phyloP scores from a whole-genome alignment of 2,329 filamentous ascomycete species.

The Geosmithia flava region DNA sequence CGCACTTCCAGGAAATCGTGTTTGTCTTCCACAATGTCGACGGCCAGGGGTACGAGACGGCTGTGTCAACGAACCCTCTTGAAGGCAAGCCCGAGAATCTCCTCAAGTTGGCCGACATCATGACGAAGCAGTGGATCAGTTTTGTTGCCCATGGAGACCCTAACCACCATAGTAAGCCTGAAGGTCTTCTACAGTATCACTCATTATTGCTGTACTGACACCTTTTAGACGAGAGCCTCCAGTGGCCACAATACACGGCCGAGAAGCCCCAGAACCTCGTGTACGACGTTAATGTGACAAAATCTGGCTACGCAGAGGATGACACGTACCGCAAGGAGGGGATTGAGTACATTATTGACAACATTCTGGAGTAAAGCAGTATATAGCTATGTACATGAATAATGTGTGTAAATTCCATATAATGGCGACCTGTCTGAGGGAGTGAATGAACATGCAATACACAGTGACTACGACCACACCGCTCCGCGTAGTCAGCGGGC shows the following conservation, averaged over 20 bases:
- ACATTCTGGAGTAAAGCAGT: not conserved
- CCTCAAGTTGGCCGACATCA: slow-evolving; percentile 18
- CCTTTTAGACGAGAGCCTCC: not conserved
- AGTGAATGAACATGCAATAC: too few relatives aligned
- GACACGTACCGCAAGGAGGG: not conserved
- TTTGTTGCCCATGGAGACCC: slow-evolving; percentile 34
- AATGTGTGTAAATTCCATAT: too few relatives aligned
- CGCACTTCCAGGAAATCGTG: slow-evolving; percentile 11
- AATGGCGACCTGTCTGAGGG: too few relatives aligned
- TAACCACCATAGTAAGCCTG: slow-evolving; percentile 10
- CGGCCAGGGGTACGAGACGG: slow-evolving; percentile 18
- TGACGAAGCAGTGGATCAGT: slow-evolving; percentile 33
- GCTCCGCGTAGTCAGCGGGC: too few relatives aligned
- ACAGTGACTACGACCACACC: too few relatives aligned
- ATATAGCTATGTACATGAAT: not conserved
- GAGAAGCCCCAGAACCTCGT: not conserved
- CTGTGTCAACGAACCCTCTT: slow-evolving; percentile 13
- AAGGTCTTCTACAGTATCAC: too few relatives aligned
- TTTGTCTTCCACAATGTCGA: slow-evolving; percentile 36
- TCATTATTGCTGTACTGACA: not conserved
- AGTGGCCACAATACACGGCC: not conserved
- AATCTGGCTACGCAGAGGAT: not conserved
- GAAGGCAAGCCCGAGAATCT: slow-evolving; percentile 23
- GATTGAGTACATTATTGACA: not conserved
- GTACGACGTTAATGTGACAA: not conserved